Evolutionary conservation across 768 basidiomycete species (phyloP), one percentile per base, ranked within the genome.

Genomic region (Termitomyces eurrhizus): DNA sequence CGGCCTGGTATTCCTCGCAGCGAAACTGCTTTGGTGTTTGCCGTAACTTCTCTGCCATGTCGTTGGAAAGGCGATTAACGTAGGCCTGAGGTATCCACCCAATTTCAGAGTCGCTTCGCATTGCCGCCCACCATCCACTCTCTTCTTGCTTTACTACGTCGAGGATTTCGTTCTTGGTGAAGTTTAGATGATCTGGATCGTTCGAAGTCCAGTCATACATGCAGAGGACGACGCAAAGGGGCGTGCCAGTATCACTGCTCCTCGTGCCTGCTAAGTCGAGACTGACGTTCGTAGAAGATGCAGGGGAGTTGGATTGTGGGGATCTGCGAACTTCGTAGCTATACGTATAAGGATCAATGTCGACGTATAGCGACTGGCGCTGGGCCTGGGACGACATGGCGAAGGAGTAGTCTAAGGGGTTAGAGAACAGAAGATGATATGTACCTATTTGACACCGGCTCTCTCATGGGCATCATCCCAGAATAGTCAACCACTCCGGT

Each of bases 61-160:
- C 78, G 35, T 77, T 75, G 9, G 80, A 72, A 11, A 92, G 73
- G 2, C 79, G 76, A 53, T 75, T 76, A 6, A 93, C 88, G 70
- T 83, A 92, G 1, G 86, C 83, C 63, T 83, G 80, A 11, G 90
- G 90, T 60, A 92, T 85, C 91, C 91, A 92, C 50, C 90, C 89
- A 36, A 89, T 78, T 37, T 79, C 74, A 13, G 80, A 81, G 41
- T 77, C 77, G 12, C 73, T 72, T 26, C 56, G 77, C 73, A 88
- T 81, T 21, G 90, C 91, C 21, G 88, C 90, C 89, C 90, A 92
- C 90, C 90, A 92, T 11, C 91, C 90, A 2, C 85, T 82, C 13
- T 80, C 78, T 70, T 91, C 88, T 70, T 83, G 78, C 70, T 84
- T 85, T 49, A 92, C 77, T 55, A 92, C 75, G 26, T 83, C 80